Conservation (phyloP, 2,329 filamentous ascomycete genomes). For the Fusarium piperis region DNA sequence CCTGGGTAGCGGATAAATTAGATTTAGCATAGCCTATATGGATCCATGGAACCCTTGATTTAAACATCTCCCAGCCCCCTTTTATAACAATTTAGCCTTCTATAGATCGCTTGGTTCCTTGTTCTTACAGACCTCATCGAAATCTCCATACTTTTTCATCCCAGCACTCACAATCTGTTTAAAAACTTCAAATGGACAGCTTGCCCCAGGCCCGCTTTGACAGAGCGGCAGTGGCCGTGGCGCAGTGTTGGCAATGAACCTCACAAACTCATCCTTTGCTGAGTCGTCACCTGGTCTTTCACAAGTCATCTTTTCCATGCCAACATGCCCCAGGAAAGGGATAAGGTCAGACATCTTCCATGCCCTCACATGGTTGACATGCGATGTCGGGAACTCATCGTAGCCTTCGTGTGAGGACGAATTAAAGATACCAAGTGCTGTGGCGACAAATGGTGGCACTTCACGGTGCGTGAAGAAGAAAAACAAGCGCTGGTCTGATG, state of each 20-base stretch:
- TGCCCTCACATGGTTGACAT: conserved; percentile 36
- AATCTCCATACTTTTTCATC: conserved; percentile 34
- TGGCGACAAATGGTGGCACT: conserved; percentile 37
- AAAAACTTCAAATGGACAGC: conserved; percentile 33
- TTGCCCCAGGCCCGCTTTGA: conserved; percentile 32
- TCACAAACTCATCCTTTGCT: conserved; percentile 30
- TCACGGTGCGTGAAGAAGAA: conserved; percentile 39
- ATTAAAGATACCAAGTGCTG: conserved; percentile 36
- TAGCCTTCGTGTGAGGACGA: conserved; percentile 29
- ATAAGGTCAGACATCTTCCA: conserved; percentile 41
- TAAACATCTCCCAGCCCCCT: no score
- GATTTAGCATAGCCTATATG: no score
- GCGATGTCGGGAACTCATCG: conserved; percentile 35
- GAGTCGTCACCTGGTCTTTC: background rate
- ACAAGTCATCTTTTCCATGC: conserved; percentile 40
- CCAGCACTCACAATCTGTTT: conserved; percentile 31
- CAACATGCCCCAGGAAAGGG: conserved; percentile 36
- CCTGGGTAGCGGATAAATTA: no score
- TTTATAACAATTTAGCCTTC: no score
- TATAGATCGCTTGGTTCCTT: conserved; percentile 26
- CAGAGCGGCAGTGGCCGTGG: conserved; percentile 33
- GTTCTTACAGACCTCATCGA: conserved; percentile 35
- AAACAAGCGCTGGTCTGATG: conserved; percentile 28
- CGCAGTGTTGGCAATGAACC: conserved; percentile 38
- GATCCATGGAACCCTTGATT: no score